Percentiles rank a stretch among this genome's conserved stretches.
Evolutionary conservation across 1,139 yeast genomes (phyloP).

Genomic region (Sugiyamaella xylanicola): DNA sequence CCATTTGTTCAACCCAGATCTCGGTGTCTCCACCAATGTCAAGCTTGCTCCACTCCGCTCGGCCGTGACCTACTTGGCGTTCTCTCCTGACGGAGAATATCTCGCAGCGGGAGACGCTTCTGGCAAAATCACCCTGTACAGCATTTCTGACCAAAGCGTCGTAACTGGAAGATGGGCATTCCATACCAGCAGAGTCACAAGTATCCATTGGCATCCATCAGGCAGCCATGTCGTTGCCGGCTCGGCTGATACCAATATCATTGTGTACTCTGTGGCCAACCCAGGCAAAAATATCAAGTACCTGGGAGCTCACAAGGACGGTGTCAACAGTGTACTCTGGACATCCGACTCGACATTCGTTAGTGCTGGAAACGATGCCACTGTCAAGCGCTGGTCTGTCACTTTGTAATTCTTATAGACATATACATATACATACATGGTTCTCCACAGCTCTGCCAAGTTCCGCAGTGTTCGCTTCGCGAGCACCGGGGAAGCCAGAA

Average conservation of each 20-base stretch:
- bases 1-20: conserved; percentile 26
- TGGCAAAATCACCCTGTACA: conserved; percentile 79
- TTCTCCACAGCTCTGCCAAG: too few species aligned
- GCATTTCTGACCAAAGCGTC: conserved; percentile 55
- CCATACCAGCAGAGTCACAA: conserved; percentile 80
- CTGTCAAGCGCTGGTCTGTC: conserved; percentile 69
- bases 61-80: conserved; percentile 60
- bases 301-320: conserved; percentile 85
- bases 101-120: conserved; percentile 84
- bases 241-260: conserved; percentile 80
- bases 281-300: conserved; percentile 77
- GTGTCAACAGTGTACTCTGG: conserved; percentile 80
- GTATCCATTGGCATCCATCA: conserved; percentile 76
- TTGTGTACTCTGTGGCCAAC: conserved; percentile 72
- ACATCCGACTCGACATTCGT: conserved; percentile 51
- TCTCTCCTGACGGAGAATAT: conserved; percentile 68
- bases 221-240: conserved; percentile 75
- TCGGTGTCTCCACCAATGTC: conserved; percentile 29
- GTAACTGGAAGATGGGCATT: conserved; percentile 94
- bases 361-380: conserved; percentile 81
- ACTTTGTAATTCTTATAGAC: conserved; percentile 23
- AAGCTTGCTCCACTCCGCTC: conserved; percentile 57
- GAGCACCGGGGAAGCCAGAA: too few species aligned
- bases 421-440: too few species aligned
- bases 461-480: too few species aligned